phyloP scores from a whole-genome alignment of 2,329 filamentous ascomycete species.

The Claviceps spartinae region DNA sequence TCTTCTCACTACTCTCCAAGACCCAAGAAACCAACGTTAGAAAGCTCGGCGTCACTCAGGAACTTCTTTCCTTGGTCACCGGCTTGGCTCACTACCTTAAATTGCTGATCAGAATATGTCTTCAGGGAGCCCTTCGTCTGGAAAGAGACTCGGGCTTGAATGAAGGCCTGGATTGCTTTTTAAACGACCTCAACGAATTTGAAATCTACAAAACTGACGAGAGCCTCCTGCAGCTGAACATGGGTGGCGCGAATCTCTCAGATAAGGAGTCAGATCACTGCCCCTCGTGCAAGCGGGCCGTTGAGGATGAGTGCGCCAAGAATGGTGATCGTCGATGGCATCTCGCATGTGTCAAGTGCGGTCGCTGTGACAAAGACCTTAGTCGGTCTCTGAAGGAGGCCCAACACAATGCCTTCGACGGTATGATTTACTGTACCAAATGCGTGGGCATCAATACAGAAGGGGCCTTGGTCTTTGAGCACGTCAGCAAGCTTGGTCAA shows the following conservation, averaged over 20 bases:
- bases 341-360: slow-evolving; percentile 65
- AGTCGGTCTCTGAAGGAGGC: slow-evolving; percentile 56
- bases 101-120: slow-evolving; percentile 88
- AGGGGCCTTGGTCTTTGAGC: slow-evolving; percentile 43
- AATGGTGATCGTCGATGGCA: slow-evolving; percentile 71
- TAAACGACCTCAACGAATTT: slow-evolving; percentile 73
- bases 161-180: slow-evolving; percentile 67
- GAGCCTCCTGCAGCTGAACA: slow-evolving; percentile 49
- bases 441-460: slow-evolving; percentile 49
- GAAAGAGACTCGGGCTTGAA: slow-evolving; percentile 69
- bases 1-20: slow-evolving; percentile 89
- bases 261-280: slow-evolving; percentile 78
- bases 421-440: slow-evolving; percentile 55
- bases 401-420: slow-evolving; percentile 53
- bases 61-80: slow-evolving; percentile 92
- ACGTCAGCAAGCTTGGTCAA: slow-evolving; percentile 77
- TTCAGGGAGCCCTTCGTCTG: slow-evolving; percentile 82
- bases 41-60: slow-evolving; percentile 91
- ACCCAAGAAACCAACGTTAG: slow-evolving; percentile 82
- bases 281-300: slow-evolving; percentile 64
- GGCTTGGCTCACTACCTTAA: slow-evolving; percentile 95
- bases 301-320: slow-evolving; percentile 85
- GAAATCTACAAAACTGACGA: slow-evolving; percentile 64
- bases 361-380: slow-evolving; percentile 50
- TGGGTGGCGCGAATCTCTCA: slow-evolving; percentile 52